Percentiles rank a stretch among this genome's conserved stretches.
Evolutionary conservation across 2,329 filamentous ascomycete species (phyloP).

Genomic region (Botrytis hyacinthi): DNA sequence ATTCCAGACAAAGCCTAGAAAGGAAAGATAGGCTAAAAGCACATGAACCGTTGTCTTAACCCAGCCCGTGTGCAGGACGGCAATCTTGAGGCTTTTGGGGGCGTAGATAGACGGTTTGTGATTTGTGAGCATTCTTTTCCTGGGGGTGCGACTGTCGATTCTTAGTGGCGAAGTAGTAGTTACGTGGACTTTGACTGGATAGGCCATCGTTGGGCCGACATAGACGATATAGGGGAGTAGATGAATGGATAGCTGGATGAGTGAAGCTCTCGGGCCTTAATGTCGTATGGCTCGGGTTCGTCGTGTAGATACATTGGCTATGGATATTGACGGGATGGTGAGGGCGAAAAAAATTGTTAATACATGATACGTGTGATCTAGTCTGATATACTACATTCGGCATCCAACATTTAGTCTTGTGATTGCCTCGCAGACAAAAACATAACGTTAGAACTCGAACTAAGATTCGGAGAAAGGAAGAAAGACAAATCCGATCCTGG

Average conservation of each 20-base stretch:
- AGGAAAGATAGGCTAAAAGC: neutral
- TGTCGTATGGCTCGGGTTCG: neutral
- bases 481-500: neutral
- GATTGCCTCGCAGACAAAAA: neutral
- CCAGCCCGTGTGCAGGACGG: conserved; percentile 5
- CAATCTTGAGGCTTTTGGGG: conserved; percentile 4
- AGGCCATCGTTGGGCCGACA: neutral
- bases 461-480: neutral
- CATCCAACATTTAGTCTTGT: neutral
- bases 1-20: neutral
- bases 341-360: neutral
- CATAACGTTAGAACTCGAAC: neutral
- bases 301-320: neutral
- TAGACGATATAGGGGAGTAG: neutral
- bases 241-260: neutral
- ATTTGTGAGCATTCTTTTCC: conserved; percentile 7
- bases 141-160: neutral
- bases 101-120: conserved; percentile 11
- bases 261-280: neutral
- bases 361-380: neutral
- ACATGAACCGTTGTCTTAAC: conserved; percentile 15
- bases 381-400: neutral
- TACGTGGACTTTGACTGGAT: neutral
- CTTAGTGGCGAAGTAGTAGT: neutral
- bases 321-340: neutral